phyloP scores from a whole-genome alignment of 352 stramenopile species.

The Phytophthora cajani region DNA sequence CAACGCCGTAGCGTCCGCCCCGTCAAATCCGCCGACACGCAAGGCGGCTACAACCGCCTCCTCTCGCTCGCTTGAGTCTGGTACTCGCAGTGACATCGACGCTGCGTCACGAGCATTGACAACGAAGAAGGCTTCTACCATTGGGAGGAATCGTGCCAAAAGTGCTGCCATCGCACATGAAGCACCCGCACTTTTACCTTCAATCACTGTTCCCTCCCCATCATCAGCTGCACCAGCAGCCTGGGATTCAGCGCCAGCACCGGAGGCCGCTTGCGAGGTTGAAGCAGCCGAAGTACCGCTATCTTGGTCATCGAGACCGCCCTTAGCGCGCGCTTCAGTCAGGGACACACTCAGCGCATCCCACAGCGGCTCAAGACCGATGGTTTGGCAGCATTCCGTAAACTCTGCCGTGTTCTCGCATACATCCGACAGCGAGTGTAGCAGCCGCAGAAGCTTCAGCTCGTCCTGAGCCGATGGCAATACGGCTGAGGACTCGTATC shows the following conservation, averaged over 20 bases:
- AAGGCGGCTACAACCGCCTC: constrained; percentile 80
- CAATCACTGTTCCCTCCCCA: constrained; percentile 80
- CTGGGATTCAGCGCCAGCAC: constrained; percentile 29
- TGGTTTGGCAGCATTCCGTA: constrained; percentile 70
- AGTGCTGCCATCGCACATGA: constrained; percentile 93
- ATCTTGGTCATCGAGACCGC: constrained; percentile 77
- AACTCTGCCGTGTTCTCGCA: constrained; percentile 76
- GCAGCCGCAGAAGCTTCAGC: constrained; percentile 95
- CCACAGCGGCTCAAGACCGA: constrained; percentile 79
- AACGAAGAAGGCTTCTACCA: constrained; percentile 99
- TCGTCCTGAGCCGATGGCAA: constrained; percentile 87
- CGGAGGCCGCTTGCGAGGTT: constrained; percentile 42
- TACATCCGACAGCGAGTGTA: constrained; percentile 95
- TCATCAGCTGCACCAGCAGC: constrained; percentile 56
- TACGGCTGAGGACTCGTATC: constrained; percentile 81
- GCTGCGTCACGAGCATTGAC: constrained; percentile 93
- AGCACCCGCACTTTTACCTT: constrained; percentile 87
- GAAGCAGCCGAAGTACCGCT: constrained; percentile 14
- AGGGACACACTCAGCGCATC: constrained; percentile 75
- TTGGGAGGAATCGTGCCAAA: constrained; percentile 97
- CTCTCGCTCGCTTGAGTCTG: constrained; percentile 78
- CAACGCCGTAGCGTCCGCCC: constrained; percentile 35
- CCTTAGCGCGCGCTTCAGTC: constrained; percentile 75
- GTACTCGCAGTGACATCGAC: constrained; percentile 77
- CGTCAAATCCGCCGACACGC: constrained; percentile 67